Conservation (phyloP, 1,284 basidiomycete genomes). For the Pseudozyma thailandica region DNA sequence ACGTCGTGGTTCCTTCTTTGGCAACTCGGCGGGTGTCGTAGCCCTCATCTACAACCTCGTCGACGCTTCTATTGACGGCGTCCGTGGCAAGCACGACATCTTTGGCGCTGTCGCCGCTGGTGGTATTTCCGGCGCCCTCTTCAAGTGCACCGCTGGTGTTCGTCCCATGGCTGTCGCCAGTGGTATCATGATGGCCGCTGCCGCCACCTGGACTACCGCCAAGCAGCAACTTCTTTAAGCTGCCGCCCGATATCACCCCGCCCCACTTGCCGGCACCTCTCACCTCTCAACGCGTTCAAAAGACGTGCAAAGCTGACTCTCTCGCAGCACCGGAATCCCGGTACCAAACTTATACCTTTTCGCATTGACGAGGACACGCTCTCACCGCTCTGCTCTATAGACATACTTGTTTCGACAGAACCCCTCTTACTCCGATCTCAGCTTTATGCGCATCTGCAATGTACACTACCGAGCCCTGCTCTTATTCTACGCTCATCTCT, state of each 20-base stretch:
- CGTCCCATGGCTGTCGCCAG: conserved; percentile 88
- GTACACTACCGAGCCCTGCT: conserved; percentile 38
- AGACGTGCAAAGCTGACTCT: background rate
- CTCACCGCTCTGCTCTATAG: conserved; percentile 40
- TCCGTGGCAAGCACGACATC: conserved; percentile 90
- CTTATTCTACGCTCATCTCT: conserved; percentile 8
- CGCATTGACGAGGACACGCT: conserved; percentile 1
- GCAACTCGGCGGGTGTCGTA: conserved; percentile 96
- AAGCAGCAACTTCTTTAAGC: conserved; percentile 42
- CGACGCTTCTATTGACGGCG: conserved; percentile 90
- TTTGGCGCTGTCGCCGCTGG: conserved; percentile 91
- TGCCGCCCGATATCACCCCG: background rate
- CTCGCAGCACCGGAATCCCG: background rate
- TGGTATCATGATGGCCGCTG: conserved; percentile 84
- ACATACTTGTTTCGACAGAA: conserved; percentile 2
- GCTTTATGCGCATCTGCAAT: conserved; percentile 18
- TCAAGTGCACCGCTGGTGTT: conserved; percentile 93
- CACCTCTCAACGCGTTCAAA: background rate
- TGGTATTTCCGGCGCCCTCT: conserved; percentile 87
- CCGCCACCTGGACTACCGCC: conserved; percentile 81
- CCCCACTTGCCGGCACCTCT: background rate
- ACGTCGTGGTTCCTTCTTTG: conserved; percentile 94
- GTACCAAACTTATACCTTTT: background rate
- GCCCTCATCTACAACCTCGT: conserved; percentile 96
- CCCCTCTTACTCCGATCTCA: background rate